phyloP scores from a whole-genome alignment of 2,329 filamentous ascomycete genomes.

The Aotearoamyces nothofagi region DNA sequence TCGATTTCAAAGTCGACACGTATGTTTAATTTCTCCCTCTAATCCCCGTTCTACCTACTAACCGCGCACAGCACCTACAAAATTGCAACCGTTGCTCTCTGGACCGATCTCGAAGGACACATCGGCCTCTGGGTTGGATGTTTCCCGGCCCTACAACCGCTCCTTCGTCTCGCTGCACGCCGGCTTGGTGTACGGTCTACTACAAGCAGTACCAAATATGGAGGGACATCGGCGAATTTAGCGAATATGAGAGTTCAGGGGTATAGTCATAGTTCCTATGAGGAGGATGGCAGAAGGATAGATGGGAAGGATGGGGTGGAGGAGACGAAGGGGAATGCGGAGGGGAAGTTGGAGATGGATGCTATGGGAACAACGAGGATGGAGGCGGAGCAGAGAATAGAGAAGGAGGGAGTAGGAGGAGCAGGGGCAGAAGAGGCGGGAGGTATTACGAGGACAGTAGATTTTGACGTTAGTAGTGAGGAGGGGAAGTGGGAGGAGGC shows the following conservation, averaged over 20 bases:
- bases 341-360: background rate
- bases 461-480: background rate
- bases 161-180: conserved; percentile 19
- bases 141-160: conserved; percentile 24
- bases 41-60: background rate
- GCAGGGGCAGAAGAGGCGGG: background rate
- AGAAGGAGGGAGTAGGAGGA: background rate
- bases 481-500: background rate
- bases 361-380: background rate
- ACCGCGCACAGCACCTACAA: conserved; percentile 17
- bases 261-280: background rate
- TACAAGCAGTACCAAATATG: background rate
- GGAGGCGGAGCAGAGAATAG: background rate
- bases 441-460: background rate
- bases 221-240: background rate
- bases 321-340: background rate
- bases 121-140: conserved; percentile 27
- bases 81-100: conserved; percentile 21
- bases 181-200: conserved; percentile 12
- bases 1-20: conserved; percentile 19
- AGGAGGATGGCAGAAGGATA: too few species aligned
- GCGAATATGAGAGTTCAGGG: background rate
- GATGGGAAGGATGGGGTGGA: too few species aligned
- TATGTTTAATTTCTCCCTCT: conserved; percentile 10
- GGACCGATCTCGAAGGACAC: conserved; percentile 26